Evolutionary conservation across 2,329 filamentous ascomycete genomes (phyloP).

Genomic region (Ascosphaera aggregata): DNA sequence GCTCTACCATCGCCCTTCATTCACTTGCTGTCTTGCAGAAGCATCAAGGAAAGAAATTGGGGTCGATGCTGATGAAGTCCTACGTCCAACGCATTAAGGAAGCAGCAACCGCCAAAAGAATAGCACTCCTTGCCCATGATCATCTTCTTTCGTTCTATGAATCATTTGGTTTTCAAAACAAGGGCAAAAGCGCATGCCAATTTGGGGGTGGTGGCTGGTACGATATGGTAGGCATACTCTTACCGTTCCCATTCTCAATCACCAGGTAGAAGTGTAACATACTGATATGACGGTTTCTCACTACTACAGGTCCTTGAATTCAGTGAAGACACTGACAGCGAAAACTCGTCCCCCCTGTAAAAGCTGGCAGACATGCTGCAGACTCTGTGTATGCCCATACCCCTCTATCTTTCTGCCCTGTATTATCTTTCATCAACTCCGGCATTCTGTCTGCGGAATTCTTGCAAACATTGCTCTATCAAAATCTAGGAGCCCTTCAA

Average conservation of each 20-base stretch:
- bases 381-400: background rate
- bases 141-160: constrained; percentile 53
- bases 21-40: constrained; percentile 58
- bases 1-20: constrained; percentile 57
- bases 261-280: too few relatives aligned
- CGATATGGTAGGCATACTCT: constrained; percentile 40
- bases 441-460: background rate
- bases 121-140: constrained; percentile 57
- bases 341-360: background rate
- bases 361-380: background rate
- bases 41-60: constrained; percentile 51
- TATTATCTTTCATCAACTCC: too few relatives aligned
- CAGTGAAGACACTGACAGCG: background rate
- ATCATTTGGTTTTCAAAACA: constrained; percentile 46
- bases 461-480: background rate
- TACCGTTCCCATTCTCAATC: background rate
- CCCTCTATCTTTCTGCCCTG: too few relatives aligned
- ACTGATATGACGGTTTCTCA: background rate
- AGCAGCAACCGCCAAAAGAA: constrained; percentile 43
- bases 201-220: constrained; percentile 66
- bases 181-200: constrained; percentile 42
- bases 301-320: constrained; percentile 8
- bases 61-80: constrained; percentile 46
- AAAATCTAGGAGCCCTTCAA: background rate
- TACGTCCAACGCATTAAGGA: constrained; percentile 57